Conservation (phyloP, 768 basidiomycete genomes). For the Lactarius evosmus region DNA sequence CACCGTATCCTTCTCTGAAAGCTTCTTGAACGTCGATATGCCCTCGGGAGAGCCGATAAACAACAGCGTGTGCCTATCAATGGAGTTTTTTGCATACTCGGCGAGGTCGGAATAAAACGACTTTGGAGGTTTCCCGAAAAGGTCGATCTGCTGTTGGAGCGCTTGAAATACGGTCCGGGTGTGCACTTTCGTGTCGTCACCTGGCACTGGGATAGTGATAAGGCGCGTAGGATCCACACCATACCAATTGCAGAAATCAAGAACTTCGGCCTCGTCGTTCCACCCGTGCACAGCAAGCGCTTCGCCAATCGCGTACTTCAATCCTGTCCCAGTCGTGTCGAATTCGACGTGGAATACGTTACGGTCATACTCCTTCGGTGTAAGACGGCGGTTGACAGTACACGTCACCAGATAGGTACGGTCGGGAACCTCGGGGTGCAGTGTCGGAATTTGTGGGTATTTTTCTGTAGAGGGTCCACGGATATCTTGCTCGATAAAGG, state of each 20-base stretch:
- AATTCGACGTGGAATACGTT: conserved; percentile 99
- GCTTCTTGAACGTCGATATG: conserved; percentile 87
- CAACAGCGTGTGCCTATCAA: conserved; percentile 75
- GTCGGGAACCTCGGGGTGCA: conserved; percentile 85
- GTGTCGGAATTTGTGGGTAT: conserved; percentile 57
- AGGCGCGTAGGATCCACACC: conserved; percentile 77
- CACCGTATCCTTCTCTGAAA: conserved; percentile 92
- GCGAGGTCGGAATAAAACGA: conserved; percentile 91
- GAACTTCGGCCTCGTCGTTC: conserved; percentile 88
- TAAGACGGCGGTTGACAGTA: conserved; percentile 90
- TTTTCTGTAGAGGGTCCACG: conserved; percentile 38
- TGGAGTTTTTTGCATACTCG: conserved; percentile 60
- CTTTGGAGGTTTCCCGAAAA: conserved; percentile 95
- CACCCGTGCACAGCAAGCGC: conserved; percentile 97
- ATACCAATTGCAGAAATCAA: conserved; percentile 90
- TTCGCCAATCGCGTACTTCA: conserved; percentile 95
- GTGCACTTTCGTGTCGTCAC: conserved; percentile 65
- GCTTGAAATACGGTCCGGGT: conserved; percentile 94
- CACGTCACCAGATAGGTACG: conserved; percentile 93
- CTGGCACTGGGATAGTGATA: conserved; percentile 74
- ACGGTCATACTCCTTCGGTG: conserved; percentile 92
- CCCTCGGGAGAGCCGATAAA: conserved; percentile 97
- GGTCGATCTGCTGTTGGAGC: conserved; percentile 93
- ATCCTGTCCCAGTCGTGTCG: conserved; percentile 83
- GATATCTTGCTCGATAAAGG: conserved; percentile 56